phyloP scores from a whole-genome alignment of 2,329 filamentous ascomycete genomes.

The Colletotrichum gloeosporioides region DNA sequence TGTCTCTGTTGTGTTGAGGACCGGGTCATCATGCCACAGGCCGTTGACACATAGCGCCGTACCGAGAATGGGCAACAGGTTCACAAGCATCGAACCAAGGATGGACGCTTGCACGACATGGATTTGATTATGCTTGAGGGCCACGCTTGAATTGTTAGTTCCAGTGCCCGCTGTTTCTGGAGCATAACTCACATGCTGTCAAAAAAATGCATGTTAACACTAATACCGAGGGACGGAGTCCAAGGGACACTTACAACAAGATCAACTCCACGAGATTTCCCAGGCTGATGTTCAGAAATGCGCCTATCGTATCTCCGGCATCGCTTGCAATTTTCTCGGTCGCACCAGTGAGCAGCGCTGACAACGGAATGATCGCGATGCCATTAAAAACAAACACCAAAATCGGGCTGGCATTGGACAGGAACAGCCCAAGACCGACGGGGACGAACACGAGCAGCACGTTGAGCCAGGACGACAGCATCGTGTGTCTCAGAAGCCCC shows the following conservation, averaged over 20 bases:
- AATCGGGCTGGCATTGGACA: conserved; percentile 37
- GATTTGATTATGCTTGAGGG: conserved; percentile 64
- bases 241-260: conserved; percentile 49
- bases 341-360: conserved; percentile 61
- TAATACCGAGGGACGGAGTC: fast-evolving
- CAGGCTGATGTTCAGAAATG: conserved; percentile 66
- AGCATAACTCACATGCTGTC: conserved; percentile 35
- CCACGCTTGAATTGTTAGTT: conserved; percentile 48
- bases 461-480: conserved; percentile 60
- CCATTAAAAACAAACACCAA: conserved; percentile 64
- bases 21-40: conserved; percentile 69
- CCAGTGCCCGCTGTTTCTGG: neutral
- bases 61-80: conserved; percentile 75
- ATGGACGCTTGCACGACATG: conserved; percentile 78
- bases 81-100: conserved; percentile 79
- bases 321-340: conserved; percentile 64
- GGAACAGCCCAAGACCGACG: conserved; percentile 64
- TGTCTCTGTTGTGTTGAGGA: conserved; percentile 34
- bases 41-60: conserved; percentile 77
- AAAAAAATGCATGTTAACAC: conserved; percentile 9
- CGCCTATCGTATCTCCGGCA: conserved; percentile 63
- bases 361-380: conserved; percentile 64
- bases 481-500: conserved; percentile 18
- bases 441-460: conserved; percentile 74
- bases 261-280: conserved; percentile 69